Base-by-base conservation (phyloP, 176 grass and related monocot genomes). In the Carex parvula region DNA sequence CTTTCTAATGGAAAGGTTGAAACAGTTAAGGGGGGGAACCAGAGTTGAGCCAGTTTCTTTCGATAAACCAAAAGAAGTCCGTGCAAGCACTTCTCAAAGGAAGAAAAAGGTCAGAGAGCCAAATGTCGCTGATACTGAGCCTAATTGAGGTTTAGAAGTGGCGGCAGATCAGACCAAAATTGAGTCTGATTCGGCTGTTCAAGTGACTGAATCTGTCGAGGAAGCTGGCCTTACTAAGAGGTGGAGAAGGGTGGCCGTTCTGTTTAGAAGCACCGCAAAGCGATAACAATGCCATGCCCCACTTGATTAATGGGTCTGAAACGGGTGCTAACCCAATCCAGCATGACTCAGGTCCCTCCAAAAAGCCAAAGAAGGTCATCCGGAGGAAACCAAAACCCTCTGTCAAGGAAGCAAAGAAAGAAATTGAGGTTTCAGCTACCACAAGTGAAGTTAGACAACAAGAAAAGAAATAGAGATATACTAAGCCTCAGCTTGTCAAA, bases 91-190 rank as follows among this genome's bases (percentile, higher is more conserved):
- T 82, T 15, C 12, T 62, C 39, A 33, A 54, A 63, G 80, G 59
- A 82, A 82, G 60, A 82, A 60, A 66, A 83, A 83, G 39, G 81
- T 83, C 42, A 83, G 41, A 83, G 62, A 83, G 13, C 81, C 73
- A 15, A 91, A 86, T 48, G 81, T 84, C 75, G 77, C 82, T 20
- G 88, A 84, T 89, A 84, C 56, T 79, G 90, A 91, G 48, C 60
- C 8, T 13, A 48, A 70, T 17, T n/a, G 37, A 10, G 42, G 62
- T 85, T 89, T 55, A 57, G 75, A 64, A 87, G 55, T 72, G 72
- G 81, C 32, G 70, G 60, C 35, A 59, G 84, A 83, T 60, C 65
- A 77, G 16, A 68, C 21, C 41, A 30, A 83, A 32, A 53, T 32
- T 18, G 90, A 86, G 44, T 75, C 10, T 10, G 76, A 84, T 60